Evolutionary conservation across 2,329 filamentous ascomycete species (phyloP), one percentile per base, ranked within the genome.

Genomic region (Trichoderma sp.): DNA sequence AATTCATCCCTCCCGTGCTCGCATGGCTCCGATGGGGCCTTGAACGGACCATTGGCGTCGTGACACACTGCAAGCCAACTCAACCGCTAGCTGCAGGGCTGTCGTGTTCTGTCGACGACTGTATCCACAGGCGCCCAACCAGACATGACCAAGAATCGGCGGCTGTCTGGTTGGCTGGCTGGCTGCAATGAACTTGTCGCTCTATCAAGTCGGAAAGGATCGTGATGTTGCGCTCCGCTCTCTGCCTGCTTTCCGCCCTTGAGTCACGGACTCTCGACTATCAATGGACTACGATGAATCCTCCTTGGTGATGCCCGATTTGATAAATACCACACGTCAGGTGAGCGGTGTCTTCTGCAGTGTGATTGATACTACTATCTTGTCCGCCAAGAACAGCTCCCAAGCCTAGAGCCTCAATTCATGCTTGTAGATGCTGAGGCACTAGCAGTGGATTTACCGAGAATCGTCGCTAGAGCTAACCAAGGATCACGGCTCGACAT

Each of bases 1-100:
- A 32, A 34, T 21, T 24, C 34, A 39, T 59, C 10, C 21, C 54
- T 58, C 63, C 54, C 59, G 49, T 63, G 59, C 59, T 56, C 39
- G 61, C 61, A 65, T 52, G 52, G 34, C 52, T 46, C 61, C 34
- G 34, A 39, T 52, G 43, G 52, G 51, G 63, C 10, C 52, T 66
- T 59, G 28, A 66, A 58, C 63, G 52, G 63, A 59, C 63, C 63
- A 66, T 59, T 66, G 28, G 63, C 63, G 63, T 66, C 21, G 63
- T 66, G 63, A 66, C 63, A 66, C 63, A 66, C 63, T 66, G 54
- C 54, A 66, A 66, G 63, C 63, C 63, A 66, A 21, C 63, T 58
- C 63, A 66, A 66, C 63, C 63, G 63, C 63, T 66, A 66, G 63
- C 63, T 66, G 63, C 63, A 66, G 56, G 32, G 54, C 63, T 46